Evolutionary conservation across 768 basidiomycete species (phyloP).

Genomic region (Lentinus brumalis): DNA sequence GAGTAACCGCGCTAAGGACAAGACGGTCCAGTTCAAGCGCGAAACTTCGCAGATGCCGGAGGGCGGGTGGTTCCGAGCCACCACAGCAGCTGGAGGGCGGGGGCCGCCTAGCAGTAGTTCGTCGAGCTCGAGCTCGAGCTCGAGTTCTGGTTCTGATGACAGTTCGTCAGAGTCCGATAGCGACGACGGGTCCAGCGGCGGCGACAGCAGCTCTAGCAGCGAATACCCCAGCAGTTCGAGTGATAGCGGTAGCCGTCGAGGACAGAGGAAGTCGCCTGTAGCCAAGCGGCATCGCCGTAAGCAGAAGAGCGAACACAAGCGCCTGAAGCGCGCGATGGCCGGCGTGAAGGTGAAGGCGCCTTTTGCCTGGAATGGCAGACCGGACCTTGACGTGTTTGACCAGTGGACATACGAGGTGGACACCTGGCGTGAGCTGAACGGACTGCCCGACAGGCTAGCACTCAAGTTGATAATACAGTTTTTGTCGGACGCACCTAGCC

Average conservation of each 20-base stretch:
- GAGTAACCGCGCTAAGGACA: too few species aligned
- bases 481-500: slow-evolving; percentile 13
- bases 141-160: not conserved
- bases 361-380: too few species aligned
- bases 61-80: not conserved
- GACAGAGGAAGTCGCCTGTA: too few species aligned
- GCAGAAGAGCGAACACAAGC: not conserved
- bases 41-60: not conserved
- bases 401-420: too few species aligned
- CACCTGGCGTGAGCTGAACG: too few species aligned
- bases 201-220: too few species aligned
- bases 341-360: too few species aligned
- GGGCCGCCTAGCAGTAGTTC: not conserved
- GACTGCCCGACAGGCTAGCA: too few species aligned
- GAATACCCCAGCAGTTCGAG: not conserved
- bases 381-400: too few species aligned
- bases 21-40: too few species aligned
- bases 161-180: too few species aligned
- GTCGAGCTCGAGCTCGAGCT: not conserved
- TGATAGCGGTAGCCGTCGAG: not conserved
- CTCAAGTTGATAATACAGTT: too few species aligned
- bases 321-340: slow-evolving; percentile 8
- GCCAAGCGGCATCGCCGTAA: not conserved
- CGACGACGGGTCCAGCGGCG: not conserved
- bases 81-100: not conserved